Conservation (phyloP, 495 filamentous ascomycete species). For the Lepidopterella palustris region DNA sequence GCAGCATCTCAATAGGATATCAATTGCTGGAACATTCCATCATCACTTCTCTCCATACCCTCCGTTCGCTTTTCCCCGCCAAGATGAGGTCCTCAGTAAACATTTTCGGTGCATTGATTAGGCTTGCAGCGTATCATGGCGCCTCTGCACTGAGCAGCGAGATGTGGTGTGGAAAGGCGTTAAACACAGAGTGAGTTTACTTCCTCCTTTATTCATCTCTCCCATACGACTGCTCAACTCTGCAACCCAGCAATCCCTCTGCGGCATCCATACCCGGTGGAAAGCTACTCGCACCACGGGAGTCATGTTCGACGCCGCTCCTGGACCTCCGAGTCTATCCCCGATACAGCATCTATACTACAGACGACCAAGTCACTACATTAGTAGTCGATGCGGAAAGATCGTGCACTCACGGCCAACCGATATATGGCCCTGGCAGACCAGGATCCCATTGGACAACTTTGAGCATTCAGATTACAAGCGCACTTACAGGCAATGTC, state of each 20-base stretch:
- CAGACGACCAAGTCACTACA: slow-evolving; percentile 45
- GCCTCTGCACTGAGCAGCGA: slow-evolving; percentile 19
- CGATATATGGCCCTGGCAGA: slow-evolving; percentile 29
- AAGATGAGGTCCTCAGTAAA: neutral
- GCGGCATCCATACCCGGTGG: slow-evolving; percentile 63
- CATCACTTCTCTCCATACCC: too few relatives aligned
- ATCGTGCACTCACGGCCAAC: slow-evolving; percentile 46
- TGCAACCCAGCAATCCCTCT: slow-evolving; percentile 12
- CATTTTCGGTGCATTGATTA: neutral
- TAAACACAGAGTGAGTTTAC: slow-evolving; percentile 1
- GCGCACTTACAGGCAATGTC: slow-evolving; percentile 30
- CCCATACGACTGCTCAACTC: neutral
- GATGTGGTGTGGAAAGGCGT: slow-evolving; percentile 30
- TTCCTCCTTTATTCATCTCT: neutral
- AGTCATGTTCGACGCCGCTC: slow-evolving; percentile 37
- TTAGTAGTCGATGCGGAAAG: slow-evolving; percentile 56
- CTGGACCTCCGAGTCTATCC: slow-evolving; percentile 54
- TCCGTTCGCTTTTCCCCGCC: too few relatives aligned
- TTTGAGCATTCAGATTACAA: slow-evolving; percentile 28
- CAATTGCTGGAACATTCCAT: too few relatives aligned
- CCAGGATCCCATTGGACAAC: slow-evolving; percentile 15
- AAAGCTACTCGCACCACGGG: slow-evolving; percentile 43
- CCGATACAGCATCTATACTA: slow-evolving; percentile 55
- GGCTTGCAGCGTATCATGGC: neutral
- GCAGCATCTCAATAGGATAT: too few relatives aligned